These are phyloP conservation scores for Achaetomiella virescens DNA, from an alignment of 495 filamentous ascomycete genomes.

Conservation along the genomic window DNA sequence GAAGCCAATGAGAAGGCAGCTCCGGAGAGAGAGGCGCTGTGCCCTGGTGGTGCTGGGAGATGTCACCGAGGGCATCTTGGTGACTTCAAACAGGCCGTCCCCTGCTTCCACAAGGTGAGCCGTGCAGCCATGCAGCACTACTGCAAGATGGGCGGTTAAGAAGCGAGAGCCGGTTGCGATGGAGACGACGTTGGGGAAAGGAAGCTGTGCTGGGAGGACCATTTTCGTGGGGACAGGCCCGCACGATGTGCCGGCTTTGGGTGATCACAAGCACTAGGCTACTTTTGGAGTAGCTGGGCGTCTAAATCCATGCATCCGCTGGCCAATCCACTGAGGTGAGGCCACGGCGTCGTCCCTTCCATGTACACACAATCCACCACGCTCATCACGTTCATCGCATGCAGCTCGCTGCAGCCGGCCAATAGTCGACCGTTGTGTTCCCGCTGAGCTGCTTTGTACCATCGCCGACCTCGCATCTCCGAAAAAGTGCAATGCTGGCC, in stretches of 20 bases:
- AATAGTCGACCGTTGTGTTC: conserved; percentile 14
- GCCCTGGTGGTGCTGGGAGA: conserved; percentile 2
- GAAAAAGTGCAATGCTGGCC: neutral
- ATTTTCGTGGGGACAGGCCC: conserved; percentile 6
- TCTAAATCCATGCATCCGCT: conserved; percentile 37
- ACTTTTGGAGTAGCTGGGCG: conserved; percentile 31
- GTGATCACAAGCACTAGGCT: conserved; percentile 23
- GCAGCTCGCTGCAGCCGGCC: conserved; percentile 11
- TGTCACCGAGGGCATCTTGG: conserved; percentile 19
- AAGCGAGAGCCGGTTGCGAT: neutral
- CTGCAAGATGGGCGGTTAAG: conserved; percentile 45
- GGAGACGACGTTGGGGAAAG: neutral
- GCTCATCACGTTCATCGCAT: conserved; percentile 23
- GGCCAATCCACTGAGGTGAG: conserved; percentile 27
- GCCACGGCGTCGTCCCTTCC: conserved; percentile 16
- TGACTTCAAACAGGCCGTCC: neutral
- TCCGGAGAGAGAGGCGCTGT: too few relatives aligned
- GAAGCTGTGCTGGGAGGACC: neutral
- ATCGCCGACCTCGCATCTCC: neutral
- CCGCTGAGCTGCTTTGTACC: conserved; percentile 4
- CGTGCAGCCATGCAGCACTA: conserved; percentile 24
- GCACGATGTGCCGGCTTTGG: conserved; percentile 1
- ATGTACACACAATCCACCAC: conserved; percentile 4
- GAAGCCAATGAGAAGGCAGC: conserved; percentile 23
- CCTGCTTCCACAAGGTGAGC: conserved; percentile 17